Evolutionary conservation across 2,329 filamentous ascomycete species (phyloP), one percentile per base, ranked within the genome.

Genomic region (Triangularia verruculosa): DNA sequence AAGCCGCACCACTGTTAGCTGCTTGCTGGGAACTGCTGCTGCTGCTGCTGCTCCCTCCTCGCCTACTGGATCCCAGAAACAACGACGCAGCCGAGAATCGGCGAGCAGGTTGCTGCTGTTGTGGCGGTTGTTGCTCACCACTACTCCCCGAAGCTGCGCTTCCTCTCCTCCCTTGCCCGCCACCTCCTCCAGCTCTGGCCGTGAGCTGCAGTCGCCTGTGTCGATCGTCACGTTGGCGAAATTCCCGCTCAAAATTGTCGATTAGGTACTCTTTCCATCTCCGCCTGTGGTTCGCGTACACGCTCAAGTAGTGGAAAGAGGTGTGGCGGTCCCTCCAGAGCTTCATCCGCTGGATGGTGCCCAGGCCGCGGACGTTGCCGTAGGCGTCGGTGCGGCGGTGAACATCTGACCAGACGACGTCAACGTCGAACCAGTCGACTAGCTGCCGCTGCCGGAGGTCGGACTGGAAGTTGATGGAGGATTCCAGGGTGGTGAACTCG

Each of bases 301-400:
- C 72, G 8, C 79, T 80, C 30, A 83, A 64, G 25, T 78, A 81
- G 69, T 84, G 80, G 52, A 77, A 78, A 2, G 77, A 78, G 12
- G 78, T 79, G 61, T 81, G 78, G 55, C 77, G 75, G 67, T 83
- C 82, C 60, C 77, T 76, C 82, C 82, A 84, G 25, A 83, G 72
- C 72, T 83, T 83, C 66, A 83, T 75, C 59, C 82, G 74, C 71
- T 83, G 82, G 51, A 83, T 82, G 1, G 81, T 79, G 1, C 80
- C 81, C 61, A 84, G 76, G 20, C 82, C 82, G 62, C 78, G 78
- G 12, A 83, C 77, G 30, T 78, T 82, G 54, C 81, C 82, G 64
- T 82, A 82, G 15, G 71, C 72, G 70, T 83, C 81, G 2, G 79
- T 83, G 43, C 81, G 77, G 55, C 78, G 74, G 64, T 83, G 79